Evolutionary conservation across 2,329 filamentous ascomycete genomes (phyloP).

Genomic region (Apiospora hydei): DNA sequence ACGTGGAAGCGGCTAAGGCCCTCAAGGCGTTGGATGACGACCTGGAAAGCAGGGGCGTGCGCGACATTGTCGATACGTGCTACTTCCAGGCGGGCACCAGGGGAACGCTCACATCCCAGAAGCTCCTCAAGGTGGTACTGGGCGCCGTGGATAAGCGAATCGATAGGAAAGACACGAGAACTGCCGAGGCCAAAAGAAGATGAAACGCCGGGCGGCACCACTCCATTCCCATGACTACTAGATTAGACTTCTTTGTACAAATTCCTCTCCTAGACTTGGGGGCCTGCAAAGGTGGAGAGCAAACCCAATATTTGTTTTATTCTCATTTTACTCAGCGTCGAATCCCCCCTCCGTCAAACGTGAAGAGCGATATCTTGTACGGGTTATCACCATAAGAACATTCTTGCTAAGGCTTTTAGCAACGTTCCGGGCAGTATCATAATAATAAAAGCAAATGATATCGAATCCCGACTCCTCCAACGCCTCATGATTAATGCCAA

Average conservation of each 20-base stretch:
- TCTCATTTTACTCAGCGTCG: neutral
- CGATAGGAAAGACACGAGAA: slow-evolving; percentile 52
- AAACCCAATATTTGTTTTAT: neutral
- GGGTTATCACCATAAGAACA: neutral
- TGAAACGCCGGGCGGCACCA: neutral
- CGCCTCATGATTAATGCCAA: neutral
- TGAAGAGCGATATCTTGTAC: neutral
- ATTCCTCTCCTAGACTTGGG: neutral
- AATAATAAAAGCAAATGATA: neutral
- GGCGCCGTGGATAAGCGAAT: slow-evolving; percentile 75
- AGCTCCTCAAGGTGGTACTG: slow-evolving; percentile 82
- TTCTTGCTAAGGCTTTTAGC: neutral
- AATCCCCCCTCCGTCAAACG: too few relatives aligned
- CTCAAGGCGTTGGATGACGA: slow-evolving; percentile 80
- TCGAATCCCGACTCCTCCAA: neutral
- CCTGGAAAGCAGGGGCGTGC: slow-evolving; percentile 62
- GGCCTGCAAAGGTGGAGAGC: too few relatives aligned
- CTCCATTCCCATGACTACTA: neutral
- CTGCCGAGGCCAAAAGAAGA: neutral
- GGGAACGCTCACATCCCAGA: slow-evolving; percentile 66
- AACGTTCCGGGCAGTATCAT: neutral
- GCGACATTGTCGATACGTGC: slow-evolving; percentile 93
- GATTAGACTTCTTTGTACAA: neutral
- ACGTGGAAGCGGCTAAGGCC: slow-evolving; percentile 67
- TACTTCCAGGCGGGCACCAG: slow-evolving; percentile 67